A percentile compares a stretch with the other conserved stretches of the same genome.
These are phyloP conservation scores for Xylariomycetidae sp. DNA, from an alignment of 2,329 filamentous ascomycete genomes.

Conservation along the genomic window DNA sequence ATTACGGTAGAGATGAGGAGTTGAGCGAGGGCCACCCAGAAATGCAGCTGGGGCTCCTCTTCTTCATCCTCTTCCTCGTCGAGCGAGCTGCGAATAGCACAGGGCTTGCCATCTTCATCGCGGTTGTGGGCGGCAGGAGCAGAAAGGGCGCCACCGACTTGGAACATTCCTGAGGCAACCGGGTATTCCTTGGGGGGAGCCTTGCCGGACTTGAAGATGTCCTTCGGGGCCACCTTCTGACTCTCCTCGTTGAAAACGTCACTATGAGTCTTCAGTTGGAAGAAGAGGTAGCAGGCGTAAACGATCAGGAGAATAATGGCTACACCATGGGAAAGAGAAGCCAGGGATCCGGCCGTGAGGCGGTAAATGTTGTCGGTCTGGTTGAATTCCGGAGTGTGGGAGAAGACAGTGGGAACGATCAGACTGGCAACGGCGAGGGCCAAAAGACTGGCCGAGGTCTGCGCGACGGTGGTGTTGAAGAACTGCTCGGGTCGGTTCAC, in stretches of 20 bases:
- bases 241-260: constrained; percentile 74
- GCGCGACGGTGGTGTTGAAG: constrained; percentile 89
- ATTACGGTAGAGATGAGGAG: constrained; percentile 68
- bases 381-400: constrained; percentile 38
- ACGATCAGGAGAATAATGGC: constrained; percentile 76
- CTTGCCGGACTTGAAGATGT: constrained; percentile 18
- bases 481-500: constrained; percentile 72
- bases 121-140: constrained; percentile 12
- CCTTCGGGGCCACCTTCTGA: constrained; percentile 54
- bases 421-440: constrained; percentile 73
- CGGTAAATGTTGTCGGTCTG: constrained; percentile 25
- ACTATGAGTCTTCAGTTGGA: constrained; percentile 83
- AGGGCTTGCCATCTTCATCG: constrained; percentile 37
- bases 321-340: constrained; percentile 63
- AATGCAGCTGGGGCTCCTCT: constrained; percentile 68
- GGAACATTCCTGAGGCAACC: constrained; percentile 19
- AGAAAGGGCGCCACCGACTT: too few species aligned
- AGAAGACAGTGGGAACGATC: constrained; percentile 87
- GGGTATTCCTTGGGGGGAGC: constrained; percentile 14
- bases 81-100: constrained; percentile 26
- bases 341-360: constrained; percentile 55
- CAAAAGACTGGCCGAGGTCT: constrained; percentile 78
- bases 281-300: constrained; percentile 78
- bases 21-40: constrained; percentile 65
- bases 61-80: constrained; percentile 62